Evolutionary conservation across 768 basidiomycete genomes (phyloP).

Genomic region (Collybiopsis luxurians): DNA sequence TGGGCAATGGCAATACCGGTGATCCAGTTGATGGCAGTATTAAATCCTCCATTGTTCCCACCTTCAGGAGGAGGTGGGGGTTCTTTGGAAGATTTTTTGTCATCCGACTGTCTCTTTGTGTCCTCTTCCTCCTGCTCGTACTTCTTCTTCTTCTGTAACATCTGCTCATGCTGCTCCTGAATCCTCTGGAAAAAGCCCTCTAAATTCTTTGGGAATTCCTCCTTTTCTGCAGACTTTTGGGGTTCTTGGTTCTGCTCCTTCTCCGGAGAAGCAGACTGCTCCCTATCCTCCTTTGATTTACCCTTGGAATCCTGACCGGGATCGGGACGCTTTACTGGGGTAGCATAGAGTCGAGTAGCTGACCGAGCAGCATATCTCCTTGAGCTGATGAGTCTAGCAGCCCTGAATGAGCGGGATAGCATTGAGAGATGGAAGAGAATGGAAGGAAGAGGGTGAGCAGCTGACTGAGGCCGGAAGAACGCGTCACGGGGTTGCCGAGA

Average conservation of each 20-base stretch:
- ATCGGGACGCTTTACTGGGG: constrained; percentile 36
- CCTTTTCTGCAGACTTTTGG: constrained; percentile 2
- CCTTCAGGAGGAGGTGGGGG: constrained; percentile 46
- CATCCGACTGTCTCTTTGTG: constrained; percentile 15
- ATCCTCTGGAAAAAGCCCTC: constrained; percentile 81
- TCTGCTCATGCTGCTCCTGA: constrained; percentile 39
- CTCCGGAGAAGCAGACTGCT: constrained; percentile 9
- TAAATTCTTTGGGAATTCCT: constrained; percentile 60
- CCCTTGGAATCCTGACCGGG: constrained; percentile 22
- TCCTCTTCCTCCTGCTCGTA: constrained; percentile 27
- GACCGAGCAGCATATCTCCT: constrained; percentile 29
- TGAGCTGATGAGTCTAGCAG: constrained; percentile 41
- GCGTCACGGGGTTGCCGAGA: neutral
- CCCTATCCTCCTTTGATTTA: constrained; percentile 34
- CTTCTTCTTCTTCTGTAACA: constrained; percentile 25
- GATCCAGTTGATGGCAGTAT: constrained; percentile 54
- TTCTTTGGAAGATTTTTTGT: constrained; percentile 37
- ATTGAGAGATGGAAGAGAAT: constrained; percentile 35
- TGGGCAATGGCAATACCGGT: constrained; percentile 56
- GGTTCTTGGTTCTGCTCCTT: constrained; percentile 9
- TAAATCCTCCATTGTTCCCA: constrained; percentile 45
- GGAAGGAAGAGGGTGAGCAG: constrained; percentile 16
- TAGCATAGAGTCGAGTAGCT: constrained; percentile 43
- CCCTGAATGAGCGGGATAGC: constrained; percentile 64
- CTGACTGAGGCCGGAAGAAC: neutral